Conservation (phyloP, 1,284 basidiomycete species). For the Fomitiporia mediterranea region DNA sequence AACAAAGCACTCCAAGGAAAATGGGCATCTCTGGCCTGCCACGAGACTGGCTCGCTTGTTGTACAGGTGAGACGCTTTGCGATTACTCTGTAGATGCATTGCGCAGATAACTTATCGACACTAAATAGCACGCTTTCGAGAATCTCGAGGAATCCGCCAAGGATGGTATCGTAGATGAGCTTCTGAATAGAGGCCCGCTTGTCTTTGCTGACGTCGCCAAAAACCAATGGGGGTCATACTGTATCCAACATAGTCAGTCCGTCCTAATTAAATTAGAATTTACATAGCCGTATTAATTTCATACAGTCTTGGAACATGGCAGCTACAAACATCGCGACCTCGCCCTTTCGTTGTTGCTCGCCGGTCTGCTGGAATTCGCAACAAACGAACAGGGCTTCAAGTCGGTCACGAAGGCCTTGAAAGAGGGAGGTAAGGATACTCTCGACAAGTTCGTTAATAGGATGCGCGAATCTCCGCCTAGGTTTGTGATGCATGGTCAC, state of each 20-base stretch:
- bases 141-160: constrained; percentile 78
- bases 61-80: constrained; percentile 53
- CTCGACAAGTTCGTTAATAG: constrained; percentile 65
- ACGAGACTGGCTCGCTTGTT: constrained; percentile 80
- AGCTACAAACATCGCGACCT: constrained; percentile 64
- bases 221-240: constrained; percentile 83
- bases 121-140: constrained; percentile 70
- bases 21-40: constrained; percentile 82
- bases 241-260: constrained; percentile 71
- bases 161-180: constrained; percentile 73
- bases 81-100: not conserved
- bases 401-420: constrained; percentile 76
- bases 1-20: constrained; percentile 80
- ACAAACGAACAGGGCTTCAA: constrained; percentile 79
- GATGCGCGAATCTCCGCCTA: constrained; percentile 78
- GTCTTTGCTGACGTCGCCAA: constrained; percentile 74
- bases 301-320: constrained; percentile 71
- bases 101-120: not conserved
- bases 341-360: constrained; percentile 67
- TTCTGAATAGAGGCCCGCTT: constrained; percentile 62
- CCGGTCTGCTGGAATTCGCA: constrained; percentile 67
- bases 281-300: constrained; percentile 7
- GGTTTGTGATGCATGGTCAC: constrained; percentile 36
- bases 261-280: not conserved
- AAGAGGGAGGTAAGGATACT: constrained; percentile 72